Base-by-base conservation (phyloP, 192 early-diverging fungal genomes). In the Coemansia sp. region DNA sequence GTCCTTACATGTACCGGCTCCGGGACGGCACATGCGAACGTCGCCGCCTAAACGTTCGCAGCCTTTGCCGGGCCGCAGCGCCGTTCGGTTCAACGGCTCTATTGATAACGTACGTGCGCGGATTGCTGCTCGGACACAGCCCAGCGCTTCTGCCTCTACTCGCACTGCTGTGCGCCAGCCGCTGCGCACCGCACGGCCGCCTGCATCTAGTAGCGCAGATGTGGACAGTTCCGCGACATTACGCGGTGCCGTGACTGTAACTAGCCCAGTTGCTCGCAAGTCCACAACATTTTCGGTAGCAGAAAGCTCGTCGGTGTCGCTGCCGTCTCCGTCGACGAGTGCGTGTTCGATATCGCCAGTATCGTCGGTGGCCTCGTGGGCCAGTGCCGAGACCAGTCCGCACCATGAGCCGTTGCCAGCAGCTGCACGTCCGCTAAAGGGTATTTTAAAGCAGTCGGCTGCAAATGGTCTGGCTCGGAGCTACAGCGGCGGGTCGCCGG, bases 341-440 rank as follows among this genome's bases (percentile, higher is more conserved):
- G 52, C 52, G 3, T 52, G 60, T 21, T 65, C 69, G 39, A 23
- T 56, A 1, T 80, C 79, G 38, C 73, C 72, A 1, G 62, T 65
- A 2, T 72, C 65, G 17, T 76, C 79, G 14, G 54, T 70, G 6
- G 72, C 66, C 5, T 81, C 79, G 8, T 72, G 70, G 74, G 64
- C 63, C 15, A 81, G 79, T 39, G 70, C 79, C 6, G 63, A 59
- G 53, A 63, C 61, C 29, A 76, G 66, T 12, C 73, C 74, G 14
- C 69, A 70, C 52, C 79, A 81, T 48, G 79, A 81, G 65, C 79
- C 79, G 4, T 53, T 67, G 57, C 73, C 79, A 0, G 61, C 73
- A 5, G 74, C 63, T 0, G 79, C 74, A 5, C 55, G 65, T 19
- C 79, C 79, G 0, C 24, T 72, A 12, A 81, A 76, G 65, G 73